phyloP scores from a whole-genome alignment of 441 rosid species.

The Viola pubescens region DNA sequence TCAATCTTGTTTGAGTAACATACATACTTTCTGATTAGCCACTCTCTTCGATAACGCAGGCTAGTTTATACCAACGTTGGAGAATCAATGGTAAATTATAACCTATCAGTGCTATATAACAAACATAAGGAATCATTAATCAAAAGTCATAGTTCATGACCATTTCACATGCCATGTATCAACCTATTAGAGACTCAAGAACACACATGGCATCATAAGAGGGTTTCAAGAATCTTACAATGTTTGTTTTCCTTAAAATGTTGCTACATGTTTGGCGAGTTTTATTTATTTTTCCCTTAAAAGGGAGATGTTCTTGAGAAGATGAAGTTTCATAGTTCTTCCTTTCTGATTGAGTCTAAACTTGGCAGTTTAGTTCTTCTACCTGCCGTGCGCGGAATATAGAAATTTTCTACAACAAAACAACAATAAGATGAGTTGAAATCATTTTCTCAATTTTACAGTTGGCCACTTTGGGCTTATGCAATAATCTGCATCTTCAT shows the following conservation, averaged over 20 bases:
- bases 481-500: constrained; percentile 83
- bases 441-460: constrained; percentile 32
- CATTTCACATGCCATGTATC: too few relatives aligned
- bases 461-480: constrained; percentile 95
- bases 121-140: too few relatives aligned
- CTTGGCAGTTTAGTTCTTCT: too few relatives aligned
- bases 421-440: constrained; percentile 1
- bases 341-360: too few relatives aligned
- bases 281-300: background rate
- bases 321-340: background rate
- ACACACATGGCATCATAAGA: background rate
- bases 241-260: too few relatives aligned
- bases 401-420: background rate
- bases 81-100: too few relatives aligned
- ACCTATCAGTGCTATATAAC: too few relatives aligned
- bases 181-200: background rate
- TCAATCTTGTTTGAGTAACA: background rate
- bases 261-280: too few relatives aligned
- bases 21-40: background rate
- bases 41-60: background rate
- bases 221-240: background rate
- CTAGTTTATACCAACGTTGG: too few relatives aligned
- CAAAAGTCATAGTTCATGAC: too few relatives aligned
- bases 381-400: background rate
- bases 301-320: background rate